phyloP scores from a whole-genome alignment of 805 yeast genomes.

The Sporopachydermia quercuum region DNA sequence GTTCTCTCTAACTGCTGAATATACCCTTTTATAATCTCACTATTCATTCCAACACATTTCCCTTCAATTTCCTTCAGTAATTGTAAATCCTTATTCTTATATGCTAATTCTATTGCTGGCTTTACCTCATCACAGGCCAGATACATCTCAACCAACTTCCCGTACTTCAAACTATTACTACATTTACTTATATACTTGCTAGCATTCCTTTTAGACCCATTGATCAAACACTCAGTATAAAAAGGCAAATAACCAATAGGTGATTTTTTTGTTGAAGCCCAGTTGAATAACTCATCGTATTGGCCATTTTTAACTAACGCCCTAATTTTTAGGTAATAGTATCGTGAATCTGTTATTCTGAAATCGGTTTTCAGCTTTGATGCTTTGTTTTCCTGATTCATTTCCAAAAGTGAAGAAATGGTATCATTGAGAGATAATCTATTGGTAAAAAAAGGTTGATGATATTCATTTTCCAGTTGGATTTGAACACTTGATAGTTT shows the following conservation, averaged over 20 bases:
- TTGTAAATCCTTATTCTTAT: constrained; percentile 12
- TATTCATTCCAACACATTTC: constrained; percentile 6
- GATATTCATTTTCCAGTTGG: constrained; percentile 26
- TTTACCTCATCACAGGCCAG: constrained; percentile 33
- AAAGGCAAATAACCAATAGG: constrained; percentile 63
- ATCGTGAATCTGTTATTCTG: constrained; percentile 41
- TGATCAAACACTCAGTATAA: constrained; percentile 34
- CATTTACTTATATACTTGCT: constrained; percentile 43
- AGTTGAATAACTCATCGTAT: constrained; percentile 40
- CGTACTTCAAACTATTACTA: constrained; percentile 24
- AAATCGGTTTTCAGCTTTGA: constrained; percentile 34
- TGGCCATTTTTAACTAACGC: constrained; percentile 31
- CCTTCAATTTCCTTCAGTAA: constrained; percentile 10
- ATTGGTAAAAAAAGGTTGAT: constrained; percentile 23
- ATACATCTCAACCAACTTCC: constrained; percentile 34
- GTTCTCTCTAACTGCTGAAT: background rate
- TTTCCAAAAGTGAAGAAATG: constrained; percentile 26
- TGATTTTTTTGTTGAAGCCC: constrained; percentile 36
- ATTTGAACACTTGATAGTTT: constrained; percentile 30
- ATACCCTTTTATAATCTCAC: background rate
- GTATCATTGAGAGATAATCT: constrained; percentile 33
- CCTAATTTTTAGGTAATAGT: constrained; percentile 37
- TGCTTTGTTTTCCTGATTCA: constrained; percentile 37
- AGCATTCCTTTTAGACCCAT: constrained; percentile 46
- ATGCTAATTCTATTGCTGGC: constrained; percentile 18